Base-by-base conservation (phyloP, 257 asterid genomes). In the Capsicum baccatum region DNA sequence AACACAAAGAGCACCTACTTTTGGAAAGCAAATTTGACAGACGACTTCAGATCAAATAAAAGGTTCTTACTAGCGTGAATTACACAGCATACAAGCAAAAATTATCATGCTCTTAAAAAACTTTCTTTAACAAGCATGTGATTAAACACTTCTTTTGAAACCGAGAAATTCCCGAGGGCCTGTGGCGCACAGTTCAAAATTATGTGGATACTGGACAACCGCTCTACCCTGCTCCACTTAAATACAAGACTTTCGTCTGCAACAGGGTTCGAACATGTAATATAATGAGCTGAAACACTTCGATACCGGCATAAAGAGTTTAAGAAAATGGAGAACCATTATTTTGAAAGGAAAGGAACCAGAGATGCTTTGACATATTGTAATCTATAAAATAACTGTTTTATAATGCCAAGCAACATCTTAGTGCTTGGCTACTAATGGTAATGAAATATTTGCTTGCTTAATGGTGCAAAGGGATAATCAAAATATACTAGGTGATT, bases 281-380 rank as follows among this genome's bases (percentile, higher is more conserved):
- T 69, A 54, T 54, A 64, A 14, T 54, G 66, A 55, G 48, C 50
- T 0, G 54, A 54, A 69, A 33, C 62, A 52, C 81, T 52, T 50
- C 8, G 52, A 76, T 50, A 63, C 8, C 52, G 81, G 60, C 50
- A 50, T 21, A 50, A 74, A 74, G 13, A 74, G 47, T 74, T 74
- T 12, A 48, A 73, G 80, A 48, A 73, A 73, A 19, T 73, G 80
- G 80, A 74, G 62, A 76, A 52, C 58, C 21, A 21, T 55, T 74
- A 50, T 21, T 74, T 50, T 9, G 19, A 21, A 52, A 47, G 81
- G 81, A 50, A 47, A 52, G 21, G 62, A 21, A 13, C 47, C 62
- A 76, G 21, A 76, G 62, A 48, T 13, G 21, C 52, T 76, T 1
- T 26, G 48, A 52, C 52, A 6, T 4, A 3, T 8, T 16, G 54